A percentile compares a stretch with the other conserved stretches of the same genome.
These are phyloP conservation scores for Guadua angustifolia DNA, from an alignment of 176 grass and related monocot genomes.

Conservation along the genomic window DNA sequence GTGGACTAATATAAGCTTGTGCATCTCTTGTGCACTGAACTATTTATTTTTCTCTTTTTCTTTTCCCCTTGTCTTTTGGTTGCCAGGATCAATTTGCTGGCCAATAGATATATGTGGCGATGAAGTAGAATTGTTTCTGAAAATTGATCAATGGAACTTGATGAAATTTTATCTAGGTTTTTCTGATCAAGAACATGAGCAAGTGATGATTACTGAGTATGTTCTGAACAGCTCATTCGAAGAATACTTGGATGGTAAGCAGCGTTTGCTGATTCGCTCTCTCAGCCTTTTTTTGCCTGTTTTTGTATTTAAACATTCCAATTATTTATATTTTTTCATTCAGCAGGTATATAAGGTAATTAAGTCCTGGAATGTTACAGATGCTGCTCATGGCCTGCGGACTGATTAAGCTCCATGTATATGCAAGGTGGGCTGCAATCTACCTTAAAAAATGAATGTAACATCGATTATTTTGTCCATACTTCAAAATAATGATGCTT, in stretches of 20 bases:
- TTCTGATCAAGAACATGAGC: conserved; percentile 52
- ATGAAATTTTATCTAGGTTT: conserved; percentile 59
- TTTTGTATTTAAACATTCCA: neutral
- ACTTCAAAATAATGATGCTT: conserved; percentile 10
- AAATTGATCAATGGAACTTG: conserved; percentile 56
- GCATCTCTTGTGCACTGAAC: neutral
- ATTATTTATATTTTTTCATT: conserved; percentile 38
- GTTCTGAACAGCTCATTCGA: conserved; percentile 52
- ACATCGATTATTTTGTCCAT: neutral
- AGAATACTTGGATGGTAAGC: conserved; percentile 69
- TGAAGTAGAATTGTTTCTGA: conserved; percentile 59
- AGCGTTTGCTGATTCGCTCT: conserved; percentile 2
- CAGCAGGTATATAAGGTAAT: conserved; percentile 48
- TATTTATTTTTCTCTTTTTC: neutral
- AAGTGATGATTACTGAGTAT: conserved; percentile 58
- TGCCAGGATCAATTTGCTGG: conserved; percentile 55
- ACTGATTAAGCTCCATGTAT: conserved; percentile 59
- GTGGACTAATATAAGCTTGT: neutral
- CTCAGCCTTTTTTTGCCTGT: neutral
- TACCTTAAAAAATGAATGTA: neutral
- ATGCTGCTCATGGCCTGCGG: conserved; percentile 48
- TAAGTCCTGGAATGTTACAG: conserved; percentile 49
- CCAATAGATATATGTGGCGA: conserved; percentile 48
- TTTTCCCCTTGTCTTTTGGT: neutral
- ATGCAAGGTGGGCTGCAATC: conserved; percentile 44